Base-by-base conservation (phyloP, 1,139 yeast genomes). In the Hyphopichia khmerensis region DNA sequence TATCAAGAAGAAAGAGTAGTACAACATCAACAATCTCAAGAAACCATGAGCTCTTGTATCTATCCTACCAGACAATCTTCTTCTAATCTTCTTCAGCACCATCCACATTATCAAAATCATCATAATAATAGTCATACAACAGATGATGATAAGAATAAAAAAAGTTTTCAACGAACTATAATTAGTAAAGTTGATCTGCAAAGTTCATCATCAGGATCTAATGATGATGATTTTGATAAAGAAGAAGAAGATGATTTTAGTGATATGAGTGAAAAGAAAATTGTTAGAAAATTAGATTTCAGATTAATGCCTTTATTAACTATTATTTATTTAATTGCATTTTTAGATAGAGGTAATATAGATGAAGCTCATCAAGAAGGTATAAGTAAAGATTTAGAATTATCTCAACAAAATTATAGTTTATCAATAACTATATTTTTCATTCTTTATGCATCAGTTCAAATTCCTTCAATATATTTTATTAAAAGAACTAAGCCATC, bases 221-320 rank as follows among this genome's bases (percentile, higher is more conserved):
- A 32, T 32, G 34, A 32, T 32, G 21, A 16, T 17, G 34, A 32
- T 5, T 6, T 5, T 18, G 34, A 32, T 16, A 32, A 18, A 32
- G 34, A 32, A n/a, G 21, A 18, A 7, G 36, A 18, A 5, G 36
- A 34, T 21, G 36, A 34, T 21, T 34, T 34, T 17, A 21, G 29
- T 19, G 36, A 34, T 15, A 21, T 34, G 29, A 79, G 75, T 47
- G 79, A 74, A 49, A 58, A 54, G 16, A 60, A 56, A 34, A 53
- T 76, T 9, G 48, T 65, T 3, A 51, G 72, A 10, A 50, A 56
- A 36, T 38, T 56, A 27, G 61, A 57, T 40, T 38, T 40, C 19
- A 46, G 46, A 21, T 41, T 55, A 6, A 40, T 55, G 38, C 57
- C 58, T 10, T 43, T 56, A 11, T 44, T 56, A 15, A 45, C 54